These are phyloP conservation scores for Byssothecium circinans DNA, from an alignment of 2,329 filamentous ascomycete genomes.

Conservation along the genomic window DNA sequence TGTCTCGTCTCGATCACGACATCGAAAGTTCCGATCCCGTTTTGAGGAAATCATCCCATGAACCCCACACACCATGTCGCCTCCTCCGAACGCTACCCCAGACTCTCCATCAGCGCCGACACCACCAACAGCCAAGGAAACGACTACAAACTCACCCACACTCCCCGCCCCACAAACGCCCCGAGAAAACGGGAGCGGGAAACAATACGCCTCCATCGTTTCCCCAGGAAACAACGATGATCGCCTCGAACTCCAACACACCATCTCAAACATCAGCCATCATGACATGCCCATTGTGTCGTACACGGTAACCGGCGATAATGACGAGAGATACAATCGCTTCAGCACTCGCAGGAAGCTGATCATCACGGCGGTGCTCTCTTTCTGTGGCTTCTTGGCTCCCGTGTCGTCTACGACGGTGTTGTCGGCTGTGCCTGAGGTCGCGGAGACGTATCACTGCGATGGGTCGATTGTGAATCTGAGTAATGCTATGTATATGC, in stretches of 20 bases:
- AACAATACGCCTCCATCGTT: constrained; percentile 35
- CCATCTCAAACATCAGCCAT: constrained; percentile 34
- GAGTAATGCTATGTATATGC: constrained; percentile 73
- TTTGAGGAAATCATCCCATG: not conserved
- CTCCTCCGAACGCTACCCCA: constrained; percentile 9
- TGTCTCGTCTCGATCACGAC: not conserved
- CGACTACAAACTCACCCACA: not conserved
- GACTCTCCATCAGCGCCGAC: not conserved
- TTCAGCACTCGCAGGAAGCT: constrained; percentile 65
- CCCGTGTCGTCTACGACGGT: constrained; percentile 75
- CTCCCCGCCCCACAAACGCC: not conserved
- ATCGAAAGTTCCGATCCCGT: not conserved
- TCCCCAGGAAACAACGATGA: constrained; percentile 12
- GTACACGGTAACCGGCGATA: constrained; percentile 33
- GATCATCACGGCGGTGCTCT: constrained; percentile 68
- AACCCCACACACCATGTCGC: constrained; percentile 26
- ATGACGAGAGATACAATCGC: constrained; percentile 64
- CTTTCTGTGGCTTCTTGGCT: constrained; percentile 74
- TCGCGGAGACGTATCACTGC: constrained; percentile 65
- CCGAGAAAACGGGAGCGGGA: constrained; percentile 20
- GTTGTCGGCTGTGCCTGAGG: constrained; percentile 72
- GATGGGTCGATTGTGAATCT: constrained; percentile 71
- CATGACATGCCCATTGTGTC: constrained; percentile 35
- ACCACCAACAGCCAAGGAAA: not conserved
- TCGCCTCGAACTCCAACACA: constrained; percentile 33